Base-by-base conservation (phyloP, 345 rosid genomes). In the Melaleuca quinquenervia region DNA sequence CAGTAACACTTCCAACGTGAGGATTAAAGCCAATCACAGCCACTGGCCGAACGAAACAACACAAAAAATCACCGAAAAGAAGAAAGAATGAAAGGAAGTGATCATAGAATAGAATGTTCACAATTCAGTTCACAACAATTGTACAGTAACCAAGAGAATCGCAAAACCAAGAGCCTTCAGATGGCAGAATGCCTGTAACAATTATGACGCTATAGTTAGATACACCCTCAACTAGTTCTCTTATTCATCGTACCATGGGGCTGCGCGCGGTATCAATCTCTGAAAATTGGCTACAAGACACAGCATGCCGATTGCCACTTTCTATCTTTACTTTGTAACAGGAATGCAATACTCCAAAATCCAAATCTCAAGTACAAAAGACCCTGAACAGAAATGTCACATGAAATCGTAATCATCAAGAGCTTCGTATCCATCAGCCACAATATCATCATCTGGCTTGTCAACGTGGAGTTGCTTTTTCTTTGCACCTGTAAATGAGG, bases 331-430 rank as follows among this genome's bases (percentile, higher is more conserved):
- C 84, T 51, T 84, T 84, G 54, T 3, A 55, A 82, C 62, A 13
- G 58, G 86, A 45, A 84, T 14, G 56, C n/a, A 44, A 5, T 50
- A 24, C 26, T 45, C 56, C 52, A 70, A 32, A 22, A 51, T 29
- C 48, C 52, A 29, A 49, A 86, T 60, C 82, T 36, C 82, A 29
- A 80, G 86, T 60, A 49, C 50, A 50, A 86, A 52, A 80, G 82
- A 50, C 44, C 50, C 56, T 82, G 74, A 36, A 75, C 26, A 48
- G 82, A 80, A 55, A 41, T 80, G 50, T 94, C 91, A 96, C 99
- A 97, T 97, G 88, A 97, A 97, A 86, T 96, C 99, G 15, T 86
- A 93, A 41, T 97, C 99, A 45, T 97, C 98, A 27, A 90, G 84
- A 26, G 91, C 95, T 60, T 90, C 93, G n/a, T 93, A 95, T 54